Conservation (phyloP, 768 basidiomycete genomes). For the Antrodiella citrinella region DNA sequence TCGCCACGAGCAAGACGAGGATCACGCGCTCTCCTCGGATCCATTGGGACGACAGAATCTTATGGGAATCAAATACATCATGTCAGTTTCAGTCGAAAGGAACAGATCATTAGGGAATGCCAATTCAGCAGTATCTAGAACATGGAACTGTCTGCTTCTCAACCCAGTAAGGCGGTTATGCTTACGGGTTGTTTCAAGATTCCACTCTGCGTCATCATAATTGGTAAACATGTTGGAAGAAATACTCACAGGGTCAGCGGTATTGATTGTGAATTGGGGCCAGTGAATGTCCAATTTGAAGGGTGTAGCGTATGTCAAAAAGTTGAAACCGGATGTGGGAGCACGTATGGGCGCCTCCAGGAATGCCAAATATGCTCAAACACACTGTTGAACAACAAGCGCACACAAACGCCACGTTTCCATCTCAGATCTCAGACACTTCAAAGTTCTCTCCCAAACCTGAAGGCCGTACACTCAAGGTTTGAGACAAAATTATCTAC, state of each 20-base stretch:
- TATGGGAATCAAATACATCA: neutral
- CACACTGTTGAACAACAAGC: neutral
- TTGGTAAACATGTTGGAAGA: neutral
- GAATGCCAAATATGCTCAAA: neutral
- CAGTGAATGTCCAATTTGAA: no score
- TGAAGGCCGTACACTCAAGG: neutral
- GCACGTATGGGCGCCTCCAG: no score
- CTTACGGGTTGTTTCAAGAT: conserved; percentile 60
- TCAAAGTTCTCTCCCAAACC: neutral
- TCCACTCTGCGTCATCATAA: conserved; percentile 92
- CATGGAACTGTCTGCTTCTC: conserved; percentile 65
- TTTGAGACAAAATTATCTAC: neutral
- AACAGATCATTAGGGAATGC: conserved; percentile 10
- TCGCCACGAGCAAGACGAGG: conserved; percentile 69
- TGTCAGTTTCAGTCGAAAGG: neutral
- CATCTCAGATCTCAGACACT: neutral
- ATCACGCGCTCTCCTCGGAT: conserved; percentile 74
- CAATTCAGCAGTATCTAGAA: conserved; percentile 92
- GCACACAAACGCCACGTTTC: neutral
- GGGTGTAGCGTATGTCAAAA: no score
- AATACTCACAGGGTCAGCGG: neutral
- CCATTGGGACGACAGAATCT: conserved; percentile 37
- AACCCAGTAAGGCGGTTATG: conserved; percentile 41
- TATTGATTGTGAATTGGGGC: neutral
- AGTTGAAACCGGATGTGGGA: neutral